Conservation (phyloP, 78 protist species). For the slime mould (Dictyostelium discoideum) region dicty_2.7 NC_007088.5:3325501-3326000, state of each 20-base stretch:
- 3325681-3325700: not conserved
- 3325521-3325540: slow-evolving; percentile 25
- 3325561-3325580: not conserved
- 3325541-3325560: not conserved
- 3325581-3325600: not conserved
- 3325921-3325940: not conserved
- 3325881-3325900: slow-evolving; percentile 20
- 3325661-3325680: slow-evolving; percentile 29
- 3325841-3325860: not conserved
- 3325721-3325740: not conserved
- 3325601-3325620: not conserved
- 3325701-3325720: too few relatives aligned
- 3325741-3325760: not conserved
- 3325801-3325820: slow-evolving; percentile 50
- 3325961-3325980: slow-evolving; percentile 44
- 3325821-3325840: slow-evolving; percentile 24
- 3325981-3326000: slow-evolving; percentile 35
- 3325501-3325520: slow-evolving; percentile 19
- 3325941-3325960: slow-evolving; percentile 13
- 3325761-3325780: slow-evolving; percentile 2
- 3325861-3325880: slow-evolving; percentile 10
- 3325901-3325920: slow-evolving; percentile 14
- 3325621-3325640: not conserved
- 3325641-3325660: not conserved
- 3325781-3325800: not conserved